Evolutionary conservation across 2,329 filamentous ascomycete species (phyloP).

Genomic region (Curvularia hawaiiensis): DNA sequence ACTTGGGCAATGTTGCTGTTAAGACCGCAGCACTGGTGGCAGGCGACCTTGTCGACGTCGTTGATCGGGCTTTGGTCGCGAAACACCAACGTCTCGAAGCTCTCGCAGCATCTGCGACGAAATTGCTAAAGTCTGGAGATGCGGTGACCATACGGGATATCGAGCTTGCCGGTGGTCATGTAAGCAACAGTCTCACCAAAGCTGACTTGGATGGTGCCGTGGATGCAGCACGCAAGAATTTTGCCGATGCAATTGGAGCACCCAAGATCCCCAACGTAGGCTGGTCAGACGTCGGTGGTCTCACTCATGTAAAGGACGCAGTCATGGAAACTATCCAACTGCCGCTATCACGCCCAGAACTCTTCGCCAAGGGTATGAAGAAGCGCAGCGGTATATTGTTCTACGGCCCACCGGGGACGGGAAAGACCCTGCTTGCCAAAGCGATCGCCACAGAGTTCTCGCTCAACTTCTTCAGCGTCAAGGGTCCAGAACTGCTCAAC

Average conservation of each 20-base stretch:
- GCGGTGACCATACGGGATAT: conserved; percentile 76
- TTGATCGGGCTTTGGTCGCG: conserved; percentile 84
- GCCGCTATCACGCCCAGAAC: conserved; percentile 85
- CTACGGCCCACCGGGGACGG: conserved; percentile 88
- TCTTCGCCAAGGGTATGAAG: conserved; percentile 98
- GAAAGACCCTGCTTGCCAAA: conserved; percentile 91
- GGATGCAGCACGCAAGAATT: conserved; percentile 95
- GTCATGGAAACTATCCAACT: conserved; percentile 96
- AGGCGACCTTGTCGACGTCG: conserved; percentile 91
- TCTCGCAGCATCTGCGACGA: conserved; percentile 61
- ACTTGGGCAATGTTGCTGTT: conserved; percentile 82
- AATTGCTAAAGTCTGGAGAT: conserved; percentile 38
- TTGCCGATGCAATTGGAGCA: conserved; percentile 94
- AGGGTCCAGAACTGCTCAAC: conserved; percentile 88
- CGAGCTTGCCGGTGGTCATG: conserved; percentile 82
- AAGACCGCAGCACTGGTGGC: conserved; percentile 97
- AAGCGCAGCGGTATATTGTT: conserved; percentile 93
- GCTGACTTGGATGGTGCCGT: conserved; percentile 91
- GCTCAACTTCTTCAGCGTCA: conserved; percentile 93
- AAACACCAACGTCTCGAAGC: conserved; percentile 75
- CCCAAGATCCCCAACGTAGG: conserved; percentile 97
- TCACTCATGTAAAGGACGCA: conserved; percentile 95
- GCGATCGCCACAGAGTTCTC: conserved; percentile 93
- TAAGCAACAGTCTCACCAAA: conserved; percentile 77
- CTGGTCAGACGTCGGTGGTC: conserved; percentile 94